Base-by-base conservation (phyloP, 768 basidiomycete genomes). In the Dentipellis fragilis region DNA sequence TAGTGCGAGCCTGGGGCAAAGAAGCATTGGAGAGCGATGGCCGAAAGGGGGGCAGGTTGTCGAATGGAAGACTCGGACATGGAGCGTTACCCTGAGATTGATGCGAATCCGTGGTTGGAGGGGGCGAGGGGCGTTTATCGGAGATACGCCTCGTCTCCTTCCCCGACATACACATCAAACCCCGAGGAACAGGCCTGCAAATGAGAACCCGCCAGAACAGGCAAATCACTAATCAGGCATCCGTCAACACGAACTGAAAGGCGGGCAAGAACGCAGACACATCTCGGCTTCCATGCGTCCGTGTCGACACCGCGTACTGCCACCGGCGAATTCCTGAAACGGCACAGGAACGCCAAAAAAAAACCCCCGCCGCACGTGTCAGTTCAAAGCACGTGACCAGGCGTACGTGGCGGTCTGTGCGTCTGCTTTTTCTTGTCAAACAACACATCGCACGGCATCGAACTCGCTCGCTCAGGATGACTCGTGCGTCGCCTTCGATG, bases 401-500 rank as follows among this genome's bases (percentile, higher is more conserved):
- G 14, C 19, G 42, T 19, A 45, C 42, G 42, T 45, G 42, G 19
- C 19, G 3, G 29, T 6, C 29, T 29, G 29, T 29, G 29, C 29
- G 29, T 29, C 29, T 29, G 29, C 29, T 29, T 29, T 29, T 29
- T 29, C 29, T 29, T 29, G 40, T 42, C 40, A 42, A 14, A 42
- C 40, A 19, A 3, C 14, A 3, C 40, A 42, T 42, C 40, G 40
- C 29, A 29, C 29, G 29, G 29, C 29, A 29, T 29, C 29, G 29
- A 3, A 29, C 29, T 3, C 29, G 29, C 29, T 29, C 29, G 29
- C 29, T 6, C 37, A 40, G 49, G 52, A 62, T 62, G 61, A 60
- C 61, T 17, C 61, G 61, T 62, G 42, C 51, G 59, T 53, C 14
- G n/a, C 16, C 22, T 10, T 2, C 37, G 29, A 34, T 47, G 19